Percentiles rank a stretch among this genome's conserved stretches.
These are phyloP conservation scores for Sideroxylon spinosum DNA, from an alignment of 179 eudicot species.

Conservation along the genomic window DNA sequence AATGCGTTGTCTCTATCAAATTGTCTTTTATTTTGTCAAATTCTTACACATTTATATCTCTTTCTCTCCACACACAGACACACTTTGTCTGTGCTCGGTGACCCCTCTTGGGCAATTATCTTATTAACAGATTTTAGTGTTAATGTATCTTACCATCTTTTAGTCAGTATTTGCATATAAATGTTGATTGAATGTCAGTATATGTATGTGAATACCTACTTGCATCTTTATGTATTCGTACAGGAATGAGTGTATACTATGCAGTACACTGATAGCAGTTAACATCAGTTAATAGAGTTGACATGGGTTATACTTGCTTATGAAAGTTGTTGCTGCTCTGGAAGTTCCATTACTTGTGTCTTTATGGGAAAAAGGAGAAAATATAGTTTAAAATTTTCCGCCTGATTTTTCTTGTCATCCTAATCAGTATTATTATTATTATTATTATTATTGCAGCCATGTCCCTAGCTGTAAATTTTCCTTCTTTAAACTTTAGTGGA, in stretches of 20 bases:
- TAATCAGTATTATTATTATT: not conserved
- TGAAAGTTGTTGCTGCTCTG: not conserved
- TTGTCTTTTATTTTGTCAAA: not conserved
- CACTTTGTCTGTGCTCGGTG: too few relatives aligned
- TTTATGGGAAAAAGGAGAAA: not conserved
- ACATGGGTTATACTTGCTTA: not conserved
- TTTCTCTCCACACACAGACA: not conserved
- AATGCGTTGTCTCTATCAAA: not conserved
- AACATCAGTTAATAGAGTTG: not conserved
- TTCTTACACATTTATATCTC: constrained; percentile 16
- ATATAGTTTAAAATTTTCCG: not conserved
- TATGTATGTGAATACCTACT: not conserved
- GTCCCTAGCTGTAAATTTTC: not conserved
- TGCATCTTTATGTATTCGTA: not conserved
- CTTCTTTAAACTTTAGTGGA: not conserved
- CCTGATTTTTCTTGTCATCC: not conserved
- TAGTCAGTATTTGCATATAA: too few relatives aligned
- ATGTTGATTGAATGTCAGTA: too few relatives aligned
- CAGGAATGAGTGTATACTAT: not conserved
- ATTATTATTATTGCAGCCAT: not conserved
- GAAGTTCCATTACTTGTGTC: not conserved
- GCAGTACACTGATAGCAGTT: not conserved
- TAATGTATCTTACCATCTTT: too few relatives aligned
- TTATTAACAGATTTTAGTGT: too few relatives aligned
- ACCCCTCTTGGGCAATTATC: too few relatives aligned